Evolutionary conservation across 257 asterid species (phyloP), one percentile per base, ranked within the genome.

Genomic region (Solanum clarkiae): DNA sequence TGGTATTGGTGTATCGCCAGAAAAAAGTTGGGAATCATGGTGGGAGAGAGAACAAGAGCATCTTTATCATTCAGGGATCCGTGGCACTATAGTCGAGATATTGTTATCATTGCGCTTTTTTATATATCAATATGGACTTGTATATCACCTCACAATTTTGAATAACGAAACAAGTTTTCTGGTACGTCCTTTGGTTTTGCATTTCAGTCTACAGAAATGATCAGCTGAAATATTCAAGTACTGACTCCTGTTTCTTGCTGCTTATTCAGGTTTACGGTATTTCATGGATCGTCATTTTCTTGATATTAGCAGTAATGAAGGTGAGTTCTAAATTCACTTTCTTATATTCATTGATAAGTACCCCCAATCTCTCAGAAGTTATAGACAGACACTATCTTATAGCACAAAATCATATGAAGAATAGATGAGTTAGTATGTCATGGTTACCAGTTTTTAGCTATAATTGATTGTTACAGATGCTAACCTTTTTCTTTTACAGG

Each of bases 21-120:
- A 92, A 32, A 96, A 92, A 89, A 96, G 99, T 85, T 96, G 99
- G 99, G 98, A 96, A 88, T 96, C 99, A 85, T 96, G 98, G 99
- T 96, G 99, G 99, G 99, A 93, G 90, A 93, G 89, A 51, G 98
- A 96, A 81, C 97, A 91, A 36, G 94, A 89, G 88, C 99, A 96
- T 93, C 93, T 96, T 86, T 85, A 59, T 70, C 85, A 93, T 88
- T 90, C 99, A 16, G 98, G 99, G 84, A 85, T 69, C 26, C 96
- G 92, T 55, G 99, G 99, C 24, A 90, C 92, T 55, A 84, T 92
- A 36, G 88, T 92, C 8, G 99, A 96, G 90, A 93, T 96, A 84
- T 91, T 96, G 88, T 85, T 96, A 87, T 94, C 99, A 8, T 8
- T 94, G 42, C 96, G 99, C 8, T 96, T 96, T 85, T 96, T 96